phyloP scores from a whole-genome alignment of 495 filamentous ascomycete genomes.

The Rostrohypoxylon terebratum region DNA sequence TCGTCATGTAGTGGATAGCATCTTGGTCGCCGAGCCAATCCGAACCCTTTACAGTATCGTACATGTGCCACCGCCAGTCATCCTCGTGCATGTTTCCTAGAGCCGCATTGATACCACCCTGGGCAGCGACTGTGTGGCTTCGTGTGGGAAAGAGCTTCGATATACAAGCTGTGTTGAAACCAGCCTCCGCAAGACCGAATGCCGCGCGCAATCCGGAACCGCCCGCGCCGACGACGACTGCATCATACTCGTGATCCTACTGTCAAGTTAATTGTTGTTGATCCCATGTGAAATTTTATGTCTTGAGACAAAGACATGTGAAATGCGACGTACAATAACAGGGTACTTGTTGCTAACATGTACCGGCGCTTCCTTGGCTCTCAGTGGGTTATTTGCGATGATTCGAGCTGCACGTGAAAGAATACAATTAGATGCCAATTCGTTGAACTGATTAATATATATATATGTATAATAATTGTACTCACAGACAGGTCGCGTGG shows the following conservation, averaged over 20 bases:
- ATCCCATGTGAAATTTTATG: not conserved
- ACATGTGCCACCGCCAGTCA: conserved; percentile 99
- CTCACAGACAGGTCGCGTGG: conserved; percentile 83
- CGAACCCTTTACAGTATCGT: conserved; percentile 98
- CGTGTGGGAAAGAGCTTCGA: conserved; percentile 97
- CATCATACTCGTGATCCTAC: conserved; percentile 74
- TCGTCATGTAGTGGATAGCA: conserved; percentile 99
- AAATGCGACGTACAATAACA: conserved; percentile 77
- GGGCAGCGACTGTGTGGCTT: conserved; percentile 94
- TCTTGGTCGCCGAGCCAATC: conserved; percentile 99
- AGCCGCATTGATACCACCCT: conserved; percentile 95
- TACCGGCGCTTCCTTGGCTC: conserved; percentile 89
- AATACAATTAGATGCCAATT: conserved; percentile 45
- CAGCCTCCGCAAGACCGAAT: conserved; percentile 95
- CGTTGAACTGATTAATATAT: conserved; percentile 13
- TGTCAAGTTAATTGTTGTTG: conserved; percentile 42
- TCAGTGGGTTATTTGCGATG: conserved; percentile 83
- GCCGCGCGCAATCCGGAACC: conserved; percentile 94
- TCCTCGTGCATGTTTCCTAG: conserved; percentile 90
- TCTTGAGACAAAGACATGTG: not conserved
- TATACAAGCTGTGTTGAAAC: conserved; percentile 98
- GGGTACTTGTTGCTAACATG: conserved; percentile 89
- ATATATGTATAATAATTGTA: conserved; percentile 9
- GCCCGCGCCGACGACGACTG: conserved; percentile 93
- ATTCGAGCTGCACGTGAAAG: conserved; percentile 65